Evolutionary conservation across 169 alveolate species (phyloP), one percentile per base, ranked within the genome.

Genomic region (Theileria parva): DNA sequence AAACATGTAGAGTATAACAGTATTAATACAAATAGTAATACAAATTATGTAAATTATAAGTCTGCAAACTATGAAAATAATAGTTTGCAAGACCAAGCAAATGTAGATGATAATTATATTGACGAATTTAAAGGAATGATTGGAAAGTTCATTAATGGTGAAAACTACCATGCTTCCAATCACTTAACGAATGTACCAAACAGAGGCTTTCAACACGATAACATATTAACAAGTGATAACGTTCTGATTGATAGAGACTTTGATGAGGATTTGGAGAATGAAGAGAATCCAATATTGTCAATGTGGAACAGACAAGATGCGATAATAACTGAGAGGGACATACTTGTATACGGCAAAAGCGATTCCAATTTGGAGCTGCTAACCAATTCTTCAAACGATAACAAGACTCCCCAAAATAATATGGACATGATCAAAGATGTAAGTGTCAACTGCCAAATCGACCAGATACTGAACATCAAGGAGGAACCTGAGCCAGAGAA

Each of bases 401-500:
- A 67, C 25, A 74, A 69, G 12, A 69, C 48, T 50, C 48, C 77
- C 6, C n/a, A 13, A 68, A 19, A 19, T 23, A 23, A 27, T 5
- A 25, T 73, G 15, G 71, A 15, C 4, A 28, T 75, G 21, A 21
- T 81, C 23, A 74, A 76, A 65, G 66, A 81, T 32, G 75, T 65
- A 5, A 23, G 80, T 6, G 19, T 81, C 1, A 76, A 81, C 32
- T 75, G 81, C 53, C 89, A 81, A 63, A 51, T 77, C 51, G 37
- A 75, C 44, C 85, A 65, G 11, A 77, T 81, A 30, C 64, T 76
- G 79, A 8, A 48, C 21, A 30, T 21, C 2, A 11, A 81, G 50
- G 57, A 68, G 50, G 78, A n/a, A 37, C 64, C 44, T 28, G 79
- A 21, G 85, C 63, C 21, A 32, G 91, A 85, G 60, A 85, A 78